Evolutionary conservation across 371 early-diverging fungal species (phyloP).

Genomic region (Smittium mucronatum): DNA sequence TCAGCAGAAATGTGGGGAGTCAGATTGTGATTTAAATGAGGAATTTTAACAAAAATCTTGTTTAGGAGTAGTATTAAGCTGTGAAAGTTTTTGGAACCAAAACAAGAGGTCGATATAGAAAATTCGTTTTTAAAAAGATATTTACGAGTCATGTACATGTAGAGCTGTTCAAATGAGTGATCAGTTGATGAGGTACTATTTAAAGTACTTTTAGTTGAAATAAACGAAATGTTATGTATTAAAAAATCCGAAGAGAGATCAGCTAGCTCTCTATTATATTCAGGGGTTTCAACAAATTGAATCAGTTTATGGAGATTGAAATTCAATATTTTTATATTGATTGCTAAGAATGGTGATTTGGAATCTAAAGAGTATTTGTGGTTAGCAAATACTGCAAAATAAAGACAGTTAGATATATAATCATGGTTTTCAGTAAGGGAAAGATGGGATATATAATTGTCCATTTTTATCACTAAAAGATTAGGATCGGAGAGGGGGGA

Average conservation of each 20-base stretch:
- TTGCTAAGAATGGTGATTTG: neutral
- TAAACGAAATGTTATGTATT: neutral
- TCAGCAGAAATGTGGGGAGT: too few relatives aligned
- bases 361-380: neutral
- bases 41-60: too few relatives aligned
- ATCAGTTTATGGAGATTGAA: neutral
- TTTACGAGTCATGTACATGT: neutral
- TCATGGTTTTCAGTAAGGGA: neutral
- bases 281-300: neutral
- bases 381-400: neutral
- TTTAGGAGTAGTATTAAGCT: too few relatives aligned
- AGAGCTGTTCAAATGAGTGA: neutral
- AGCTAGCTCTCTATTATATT: neutral
- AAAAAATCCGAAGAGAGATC: neutral
- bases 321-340: neutral
- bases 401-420: neutral
- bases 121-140: neutral
- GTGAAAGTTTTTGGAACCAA: too few relatives aligned
- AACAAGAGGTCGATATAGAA: neutral
- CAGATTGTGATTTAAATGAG: too few relatives aligned
- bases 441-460: neutral
- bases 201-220: neutral
- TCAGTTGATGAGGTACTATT: neutral
- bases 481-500: too few relatives aligned
- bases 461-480: neutral